Conservation (phyloP, 2,329 filamentous ascomycete species). For the Verticillium albo-atrum region DNA sequence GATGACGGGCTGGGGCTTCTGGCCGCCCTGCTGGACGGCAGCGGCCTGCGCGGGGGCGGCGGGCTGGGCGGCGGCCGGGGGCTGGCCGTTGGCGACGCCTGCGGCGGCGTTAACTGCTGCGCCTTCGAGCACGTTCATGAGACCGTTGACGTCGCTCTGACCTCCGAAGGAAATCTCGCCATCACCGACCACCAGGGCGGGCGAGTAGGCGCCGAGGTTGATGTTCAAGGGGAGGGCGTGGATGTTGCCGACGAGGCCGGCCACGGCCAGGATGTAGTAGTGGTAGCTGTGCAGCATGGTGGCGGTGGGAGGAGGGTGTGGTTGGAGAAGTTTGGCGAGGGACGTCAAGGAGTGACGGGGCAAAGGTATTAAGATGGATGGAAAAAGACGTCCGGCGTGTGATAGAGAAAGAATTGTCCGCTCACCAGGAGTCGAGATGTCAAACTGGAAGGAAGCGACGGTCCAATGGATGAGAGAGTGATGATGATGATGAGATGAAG, state of each 20-base stretch:
- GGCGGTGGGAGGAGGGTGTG: not conserved
- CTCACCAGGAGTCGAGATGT: not conserved
- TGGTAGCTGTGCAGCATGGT: slow-evolving; percentile 15
- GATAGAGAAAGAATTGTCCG: not conserved
- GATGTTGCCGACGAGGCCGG: slow-evolving; percentile 20
- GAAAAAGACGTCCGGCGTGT: not conserved
- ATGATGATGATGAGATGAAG: not conserved
- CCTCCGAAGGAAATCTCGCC: slow-evolving; percentile 44
- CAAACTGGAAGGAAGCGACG: not conserved
- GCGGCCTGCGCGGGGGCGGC: slow-evolving; percentile 6
- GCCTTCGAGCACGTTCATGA: slow-evolving; percentile 42
- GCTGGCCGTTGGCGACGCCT: slow-evolving; percentile 18
- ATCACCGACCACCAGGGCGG: slow-evolving; percentile 29
- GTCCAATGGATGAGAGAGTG: not conserved
- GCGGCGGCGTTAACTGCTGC: slow-evolving; percentile 36
- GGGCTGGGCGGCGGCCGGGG: slow-evolving; percentile 21
- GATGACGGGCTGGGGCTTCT: slow-evolving; percentile 2
- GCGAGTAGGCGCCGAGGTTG: slow-evolving; percentile 29
- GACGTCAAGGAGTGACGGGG: not conserved
- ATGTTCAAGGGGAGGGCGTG: slow-evolving; percentile 27
- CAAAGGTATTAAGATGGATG: not conserved
- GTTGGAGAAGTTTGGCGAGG: not conserved
- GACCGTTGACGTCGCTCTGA: slow-evolving; percentile 36
- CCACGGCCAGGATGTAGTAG: slow-evolving; percentile 22
- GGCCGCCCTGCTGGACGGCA: slow-evolving; percentile 6